These are phyloP conservation scores for Aspergillus tamarii DNA, from an alignment of 2,329 filamentous ascomycete genomes.

Conservation along the genomic window DNA sequence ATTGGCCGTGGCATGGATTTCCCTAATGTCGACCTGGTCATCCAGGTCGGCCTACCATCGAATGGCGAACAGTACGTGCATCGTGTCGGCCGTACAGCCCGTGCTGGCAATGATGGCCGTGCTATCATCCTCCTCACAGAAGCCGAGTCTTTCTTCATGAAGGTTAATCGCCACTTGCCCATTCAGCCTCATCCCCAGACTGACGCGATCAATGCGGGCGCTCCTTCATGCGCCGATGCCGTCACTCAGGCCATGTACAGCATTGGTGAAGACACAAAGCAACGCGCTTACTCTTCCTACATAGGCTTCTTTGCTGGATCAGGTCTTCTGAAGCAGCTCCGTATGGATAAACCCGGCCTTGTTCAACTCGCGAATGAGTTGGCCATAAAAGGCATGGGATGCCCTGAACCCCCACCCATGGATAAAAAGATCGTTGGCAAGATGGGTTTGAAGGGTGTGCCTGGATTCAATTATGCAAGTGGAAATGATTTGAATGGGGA, in stretches of 20 bases:
- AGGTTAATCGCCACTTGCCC: slow-evolving; percentile 52
- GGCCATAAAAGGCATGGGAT: slow-evolving; percentile 41
- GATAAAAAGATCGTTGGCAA: slow-evolving; percentile 43
- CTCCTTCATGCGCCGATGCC: slow-evolving; percentile 34
- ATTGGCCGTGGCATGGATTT: slow-evolving; percentile 57
- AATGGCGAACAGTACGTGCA: slow-evolving; percentile 55
- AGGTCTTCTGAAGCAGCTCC: slow-evolving; percentile 34
- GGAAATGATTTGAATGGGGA: slow-evolving; percentile 19
- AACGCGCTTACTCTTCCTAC: slow-evolving; percentile 41
- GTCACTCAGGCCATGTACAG: slow-evolving; percentile 34
- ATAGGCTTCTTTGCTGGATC: slow-evolving; percentile 42
- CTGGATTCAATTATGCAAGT: slow-evolving; percentile 36
- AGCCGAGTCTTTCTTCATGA: slow-evolving; percentile 56
- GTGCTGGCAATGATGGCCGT: slow-evolving; percentile 57
- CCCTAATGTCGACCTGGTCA: slow-evolving; percentile 53
- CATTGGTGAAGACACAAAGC: slow-evolving; percentile 37
- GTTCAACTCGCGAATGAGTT: slow-evolving; percentile 42
- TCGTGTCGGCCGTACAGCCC: slow-evolving; percentile 65
- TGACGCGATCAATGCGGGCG: slow-evolving; percentile 41
- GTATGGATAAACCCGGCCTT: slow-evolving; percentile 37
- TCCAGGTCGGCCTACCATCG: slow-evolving; percentile 55
- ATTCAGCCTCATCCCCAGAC: slow-evolving; percentile 53
- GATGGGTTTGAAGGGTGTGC: slow-evolving; percentile 44
- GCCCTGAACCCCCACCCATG: slow-evolving; percentile 41
- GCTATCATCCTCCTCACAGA: slow-evolving; percentile 58